A percentile compares a stretch with the other conserved stretches of the same genome.
Conservation (phyloP, 1,284 basidiomycete genomes). For the Hortiboletus rubellus region DNA sequence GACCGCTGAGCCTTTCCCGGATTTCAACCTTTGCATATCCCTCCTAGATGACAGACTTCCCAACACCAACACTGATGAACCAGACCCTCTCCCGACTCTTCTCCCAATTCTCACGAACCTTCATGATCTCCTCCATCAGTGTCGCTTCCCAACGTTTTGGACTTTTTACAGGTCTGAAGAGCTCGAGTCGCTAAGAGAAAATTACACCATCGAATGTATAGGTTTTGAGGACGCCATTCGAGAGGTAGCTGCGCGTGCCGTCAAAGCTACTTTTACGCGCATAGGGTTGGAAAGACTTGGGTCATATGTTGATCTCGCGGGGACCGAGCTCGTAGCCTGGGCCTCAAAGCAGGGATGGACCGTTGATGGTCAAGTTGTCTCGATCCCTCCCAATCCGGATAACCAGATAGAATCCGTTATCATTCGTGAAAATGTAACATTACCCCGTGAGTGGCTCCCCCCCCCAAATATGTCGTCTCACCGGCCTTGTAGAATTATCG, state of each 20-base stretch:
- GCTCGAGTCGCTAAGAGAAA: conserved; percentile 73
- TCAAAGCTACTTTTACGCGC: conserved; percentile 76
- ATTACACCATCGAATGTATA: conserved; percentile 79
- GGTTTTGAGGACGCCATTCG: conserved; percentile 83
- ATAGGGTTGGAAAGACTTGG: conserved; percentile 70
- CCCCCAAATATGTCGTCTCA: conserved; percentile 2
- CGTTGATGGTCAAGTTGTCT: conserved; percentile 64
- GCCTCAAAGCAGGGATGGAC: conserved; percentile 76
- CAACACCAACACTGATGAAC: conserved; percentile 68
- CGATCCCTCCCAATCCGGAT: conserved; percentile 85
- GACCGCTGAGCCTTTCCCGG: conserved; percentile 79
- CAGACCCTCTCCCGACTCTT: conserved; percentile 72
- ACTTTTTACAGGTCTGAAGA: conserved; percentile 64
- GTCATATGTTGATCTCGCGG: conserved; percentile 74
- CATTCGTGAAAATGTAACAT: conserved; percentile 86
- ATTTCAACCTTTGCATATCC: conserved; percentile 92
- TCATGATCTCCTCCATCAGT: conserved; percentile 79
- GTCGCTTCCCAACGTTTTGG: conserved; percentile 93
- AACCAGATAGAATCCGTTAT: conserved; percentile 95
- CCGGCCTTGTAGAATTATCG: conserved; percentile 61
- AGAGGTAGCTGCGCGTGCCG: conserved; percentile 73
- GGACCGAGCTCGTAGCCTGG: conserved; percentile 63
- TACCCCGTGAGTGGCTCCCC: conserved; percentile 69
- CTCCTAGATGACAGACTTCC: conserved; percentile 76
- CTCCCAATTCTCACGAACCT: conserved; percentile 77